Evolutionary conservation across 306 rosid species (phyloP), one percentile per base, ranked within the genome.

Genomic region (Gastrolobium villosum): DNA sequence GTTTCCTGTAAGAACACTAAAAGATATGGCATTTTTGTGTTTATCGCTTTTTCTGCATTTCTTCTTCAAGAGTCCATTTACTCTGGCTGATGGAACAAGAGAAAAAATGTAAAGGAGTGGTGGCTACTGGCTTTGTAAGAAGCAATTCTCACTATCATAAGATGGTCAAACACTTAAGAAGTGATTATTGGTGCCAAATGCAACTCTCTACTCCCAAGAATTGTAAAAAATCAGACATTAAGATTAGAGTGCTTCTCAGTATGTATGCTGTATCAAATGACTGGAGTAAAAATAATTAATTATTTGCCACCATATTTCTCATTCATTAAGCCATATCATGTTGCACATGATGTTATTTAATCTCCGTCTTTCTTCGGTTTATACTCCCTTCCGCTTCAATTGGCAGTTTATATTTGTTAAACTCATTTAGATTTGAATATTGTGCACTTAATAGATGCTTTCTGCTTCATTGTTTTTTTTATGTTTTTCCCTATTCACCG

Each of bases 1-100:
- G 84, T 95, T 91, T 95, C 99, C 32, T 72, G 99, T 95, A 86
- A 89, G 97, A 77, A 63, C 64, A 8, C 59, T 39, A 39, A 20
- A 53, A 43, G 50, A 73, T 56, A 34, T 63, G 6, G 53, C 28
- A 3, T 26, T 53, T 63, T 37, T 15, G 0, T 40, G 10, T 72
- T 53, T 46, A 8, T 48, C 44, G 7, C 3, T 2, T 32, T 67
- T 83, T 70, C 50, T 53, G 30, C 37, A 37, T 53, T 34, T 76
- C 28, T 48, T 61, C 49, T 84, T 28, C 44, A 11, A 71, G 15
- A 44, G 39, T 10, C 48, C 8, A 10, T 53, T 68, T 45, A 1
- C 71, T 43, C 48, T 78, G 70, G 57, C 30, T 28, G 8, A 40
- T 48, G 54, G 52, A 15, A 13, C 49, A 6, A 48, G 66, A 34